Conservation (phyloP, 2,329 filamentous ascomycete species). For the Capronia americana region DNA sequence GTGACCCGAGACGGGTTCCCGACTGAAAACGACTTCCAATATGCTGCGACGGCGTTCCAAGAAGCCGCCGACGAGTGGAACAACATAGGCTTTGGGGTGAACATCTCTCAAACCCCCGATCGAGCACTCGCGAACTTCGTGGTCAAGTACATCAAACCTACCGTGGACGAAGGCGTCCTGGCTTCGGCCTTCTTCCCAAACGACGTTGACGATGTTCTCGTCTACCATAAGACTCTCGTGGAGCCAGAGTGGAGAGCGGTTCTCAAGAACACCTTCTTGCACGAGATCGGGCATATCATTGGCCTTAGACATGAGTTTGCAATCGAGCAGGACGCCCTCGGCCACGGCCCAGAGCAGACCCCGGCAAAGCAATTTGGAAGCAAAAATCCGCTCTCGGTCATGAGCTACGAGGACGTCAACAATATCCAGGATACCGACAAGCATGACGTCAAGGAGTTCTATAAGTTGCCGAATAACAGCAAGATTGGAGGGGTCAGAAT, state of each 20-base stretch:
- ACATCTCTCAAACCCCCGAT: background rate
- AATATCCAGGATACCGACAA: background rate
- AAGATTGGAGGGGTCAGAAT: background rate
- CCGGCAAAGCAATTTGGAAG: background rate
- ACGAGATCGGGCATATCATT: conserved; percentile 1
- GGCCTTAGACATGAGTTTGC: conserved; percentile 4
- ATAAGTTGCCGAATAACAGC: background rate
- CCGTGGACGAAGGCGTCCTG: background rate
- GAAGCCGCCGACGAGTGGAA: background rate
- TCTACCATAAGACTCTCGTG: background rate
- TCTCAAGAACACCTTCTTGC: background rate
- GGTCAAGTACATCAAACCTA: background rate
- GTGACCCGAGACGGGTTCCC: background rate
- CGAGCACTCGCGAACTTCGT: background rate
- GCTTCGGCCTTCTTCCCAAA: background rate
- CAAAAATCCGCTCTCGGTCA: background rate
- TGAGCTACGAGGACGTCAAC: conserved; percentile 1
- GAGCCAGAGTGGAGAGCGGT: background rate
- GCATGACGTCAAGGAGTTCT: background rate
- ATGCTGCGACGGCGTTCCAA: background rate
- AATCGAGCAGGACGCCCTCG: background rate
- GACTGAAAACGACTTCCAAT: background rate
- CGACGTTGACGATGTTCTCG: background rate
- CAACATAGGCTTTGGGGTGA: background rate
- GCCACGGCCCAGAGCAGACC: background rate